These are phyloP conservation scores for Alternaria brassicae DNA, from an alignment of 2,329 filamentous ascomycete genomes.

Conservation along the genomic window DNA sequence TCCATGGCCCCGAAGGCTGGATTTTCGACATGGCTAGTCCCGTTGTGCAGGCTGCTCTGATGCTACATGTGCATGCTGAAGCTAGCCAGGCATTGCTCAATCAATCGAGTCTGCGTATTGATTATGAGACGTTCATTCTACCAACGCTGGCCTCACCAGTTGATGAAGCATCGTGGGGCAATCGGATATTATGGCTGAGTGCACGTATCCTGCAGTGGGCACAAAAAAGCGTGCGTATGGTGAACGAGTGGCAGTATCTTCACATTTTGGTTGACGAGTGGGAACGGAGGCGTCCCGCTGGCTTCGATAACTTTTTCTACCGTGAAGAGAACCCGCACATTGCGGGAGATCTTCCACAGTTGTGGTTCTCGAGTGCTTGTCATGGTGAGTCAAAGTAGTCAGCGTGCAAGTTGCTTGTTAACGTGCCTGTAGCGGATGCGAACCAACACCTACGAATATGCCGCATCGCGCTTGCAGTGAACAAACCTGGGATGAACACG, in stretches of 20 bases:
- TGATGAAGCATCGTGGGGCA: slow-evolving; percentile 25
- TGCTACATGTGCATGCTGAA: slow-evolving; percentile 28
- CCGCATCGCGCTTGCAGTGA: slow-evolving; percentile 19
- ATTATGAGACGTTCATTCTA: slow-evolving; percentile 19
- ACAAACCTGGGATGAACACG: slow-evolving; percentile 4
- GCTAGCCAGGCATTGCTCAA: slow-evolving; percentile 23
- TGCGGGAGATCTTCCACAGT: slow-evolving; percentile 16
- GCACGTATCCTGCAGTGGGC: slow-evolving; percentile 27
- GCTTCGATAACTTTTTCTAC: slow-evolving; percentile 26
- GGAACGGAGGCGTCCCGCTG: slow-evolving; percentile 21
- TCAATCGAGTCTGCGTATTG: slow-evolving; percentile 16
- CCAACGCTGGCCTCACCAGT: slow-evolving; percentile 9
- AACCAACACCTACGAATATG: slow-evolving; percentile 28
- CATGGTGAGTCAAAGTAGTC: slow-evolving; percentile 21
- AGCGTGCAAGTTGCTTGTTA: not conserved
- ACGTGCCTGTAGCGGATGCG: slow-evolving; percentile 19
- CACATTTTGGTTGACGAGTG: slow-evolving; percentile 25
- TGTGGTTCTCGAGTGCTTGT: slow-evolving; percentile 24
- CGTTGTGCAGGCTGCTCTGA: slow-evolving; percentile 26
- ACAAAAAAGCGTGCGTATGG: slow-evolving; percentile 1
- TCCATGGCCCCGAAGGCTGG: slow-evolving; percentile 22
- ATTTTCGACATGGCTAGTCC: slow-evolving; percentile 19
- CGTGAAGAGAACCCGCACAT: slow-evolving; percentile 7
- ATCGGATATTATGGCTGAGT: slow-evolving; percentile 28
- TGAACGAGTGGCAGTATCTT: slow-evolving; percentile 19